Conservation (phyloP, 352 stramenopile genomes). For the Pythium grandisporangium region DNA sequence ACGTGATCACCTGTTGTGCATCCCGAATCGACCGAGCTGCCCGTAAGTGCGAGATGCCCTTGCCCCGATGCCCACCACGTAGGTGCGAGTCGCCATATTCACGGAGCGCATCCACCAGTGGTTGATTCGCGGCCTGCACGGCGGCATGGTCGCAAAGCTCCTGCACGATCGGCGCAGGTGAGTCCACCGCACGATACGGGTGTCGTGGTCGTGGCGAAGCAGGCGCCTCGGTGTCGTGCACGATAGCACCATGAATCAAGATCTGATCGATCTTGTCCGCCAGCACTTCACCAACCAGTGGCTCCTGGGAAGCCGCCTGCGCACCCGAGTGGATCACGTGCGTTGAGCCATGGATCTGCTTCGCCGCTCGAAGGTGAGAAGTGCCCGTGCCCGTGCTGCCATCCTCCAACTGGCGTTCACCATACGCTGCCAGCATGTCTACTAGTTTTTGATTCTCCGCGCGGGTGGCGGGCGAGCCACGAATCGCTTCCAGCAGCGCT, state of each 20-base stretch:
- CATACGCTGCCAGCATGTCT: slow-evolving; percentile 51
- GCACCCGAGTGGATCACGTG: slow-evolving; percentile 38
- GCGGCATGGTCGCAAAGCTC: slow-evolving; percentile 49
- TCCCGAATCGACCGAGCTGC: slow-evolving; percentile 49
- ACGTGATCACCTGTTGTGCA: slow-evolving; percentile 38
- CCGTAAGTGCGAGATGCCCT: slow-evolving; percentile 71
- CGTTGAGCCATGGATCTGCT: slow-evolving; percentile 45
- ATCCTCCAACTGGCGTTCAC: slow-evolving; percentile 63
- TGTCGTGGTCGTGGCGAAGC: too few species aligned
- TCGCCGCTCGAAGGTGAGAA: slow-evolving; percentile 50
- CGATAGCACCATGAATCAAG: slow-evolving; percentile 48
- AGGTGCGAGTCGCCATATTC: slow-evolving; percentile 73
- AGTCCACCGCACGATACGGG: slow-evolving; percentile 28
- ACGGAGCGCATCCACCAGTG: slow-evolving; percentile 50
- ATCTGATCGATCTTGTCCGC: slow-evolving; percentile 78
- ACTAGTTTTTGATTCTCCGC: slow-evolving; percentile 60
- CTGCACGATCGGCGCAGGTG: slow-evolving; percentile 62
- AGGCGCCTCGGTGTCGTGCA: slow-evolving; percentile 29
- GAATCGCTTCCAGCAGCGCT: slow-evolving; percentile 39
- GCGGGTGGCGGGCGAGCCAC: slow-evolving; percentile 26
- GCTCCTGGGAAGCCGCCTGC: slow-evolving; percentile 28
- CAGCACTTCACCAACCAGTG: slow-evolving; percentile 59
- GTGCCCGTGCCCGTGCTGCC: slow-evolving; percentile 63
- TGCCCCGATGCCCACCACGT: slow-evolving; percentile 46
- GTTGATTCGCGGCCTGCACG: slow-evolving; percentile 46